Base-by-base conservation (phyloP, 495 filamentous ascomycete species). In the Penicillium fimorum region DNA sequence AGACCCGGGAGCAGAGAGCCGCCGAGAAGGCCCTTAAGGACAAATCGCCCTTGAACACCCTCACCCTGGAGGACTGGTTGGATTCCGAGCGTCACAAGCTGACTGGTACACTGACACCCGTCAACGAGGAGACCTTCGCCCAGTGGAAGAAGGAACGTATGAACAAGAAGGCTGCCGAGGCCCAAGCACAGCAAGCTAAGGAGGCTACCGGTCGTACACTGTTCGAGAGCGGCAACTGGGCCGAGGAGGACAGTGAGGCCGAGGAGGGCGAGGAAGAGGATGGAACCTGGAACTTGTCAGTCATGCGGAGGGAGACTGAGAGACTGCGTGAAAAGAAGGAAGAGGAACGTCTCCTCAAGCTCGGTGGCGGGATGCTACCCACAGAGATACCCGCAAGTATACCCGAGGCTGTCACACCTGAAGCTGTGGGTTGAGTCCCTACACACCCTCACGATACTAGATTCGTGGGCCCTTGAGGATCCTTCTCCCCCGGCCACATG, bases 21-120 rank as follows among this genome's bases (percentile, higher is more conserved):
- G 90, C 92, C 5, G 94, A 99, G 77, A 97, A 97, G 75, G 94
- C 94, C n/a, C 69, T 96, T 53, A 82, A 96, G 84, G 95, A 97
- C 71, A 97, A 97, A 74, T 94, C 90, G 11, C 92, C 95, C 44
- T 79, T 97, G 47, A 91, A 91, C 68, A 97, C 92, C 17, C 79
- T 99, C 47, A 99, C 94, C 2, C 79, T 99, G 44, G 94, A 99
- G 76, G 94, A 99, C 71, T 99, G 94, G 80, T 76, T 99, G 38
- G 94, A 99, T 73, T 89, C 86, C 12, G 91, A 97, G 76, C 82
- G 94, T 59, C 91, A 95, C 69, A 96, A 96, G 68, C 82, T 99
- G 46, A 91, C 87, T 1, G 94, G 94, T 43, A 90, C 77, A 0
- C 78, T 96, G 51, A 99, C 94, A 22, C 95, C 95, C 18, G 94